Conservation (phyloP, 1,139 yeast species). For the Hansenula lynferdii region DNA sequence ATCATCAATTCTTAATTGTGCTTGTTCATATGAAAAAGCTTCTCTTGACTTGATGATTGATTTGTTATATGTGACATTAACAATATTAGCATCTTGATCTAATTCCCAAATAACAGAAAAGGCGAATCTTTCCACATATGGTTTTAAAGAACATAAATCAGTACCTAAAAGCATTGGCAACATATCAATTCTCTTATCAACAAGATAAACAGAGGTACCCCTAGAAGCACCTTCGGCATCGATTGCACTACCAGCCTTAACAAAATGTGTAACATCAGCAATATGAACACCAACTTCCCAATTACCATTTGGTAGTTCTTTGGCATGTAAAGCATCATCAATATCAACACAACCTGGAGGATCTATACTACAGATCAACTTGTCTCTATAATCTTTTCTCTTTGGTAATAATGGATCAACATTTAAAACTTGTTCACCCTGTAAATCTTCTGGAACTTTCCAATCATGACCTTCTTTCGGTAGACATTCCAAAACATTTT, state of each 20-base stretch:
- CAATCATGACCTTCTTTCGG: constrained; percentile 93
- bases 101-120: constrained; percentile 96
- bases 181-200: constrained; percentile 99
- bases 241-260: constrained; percentile 85
- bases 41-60: constrained; percentile 88
- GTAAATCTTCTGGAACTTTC: constrained; percentile 68
- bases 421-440: constrained; percentile 39
- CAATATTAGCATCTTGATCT: constrained; percentile 80
- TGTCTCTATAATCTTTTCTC: constrained; percentile 82
- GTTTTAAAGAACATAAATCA: constrained; percentile 90
- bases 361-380: constrained; percentile 91
- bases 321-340: constrained; percentile 96
- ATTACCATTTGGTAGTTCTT: constrained; percentile 80
- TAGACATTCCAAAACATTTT: constrained; percentile 85
- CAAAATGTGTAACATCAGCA: constrained; percentile 98
- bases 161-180: constrained; percentile 94
- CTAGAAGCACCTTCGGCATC: constrained; percentile 97
- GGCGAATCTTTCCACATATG: constrained; percentile 94
- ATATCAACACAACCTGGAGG: constrained; percentile 99
- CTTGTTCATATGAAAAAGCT: constrained; percentile 93
- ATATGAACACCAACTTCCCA: constrained; percentile 98
- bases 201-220: constrained; percentile 95
- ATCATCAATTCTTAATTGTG: constrained; percentile 90
- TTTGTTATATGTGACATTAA: constrained; percentile 77
- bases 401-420: constrained; percentile 54